Conservation (phyloP, 441 rosid genomes). For the Eutrema salsugineum region DNA sequence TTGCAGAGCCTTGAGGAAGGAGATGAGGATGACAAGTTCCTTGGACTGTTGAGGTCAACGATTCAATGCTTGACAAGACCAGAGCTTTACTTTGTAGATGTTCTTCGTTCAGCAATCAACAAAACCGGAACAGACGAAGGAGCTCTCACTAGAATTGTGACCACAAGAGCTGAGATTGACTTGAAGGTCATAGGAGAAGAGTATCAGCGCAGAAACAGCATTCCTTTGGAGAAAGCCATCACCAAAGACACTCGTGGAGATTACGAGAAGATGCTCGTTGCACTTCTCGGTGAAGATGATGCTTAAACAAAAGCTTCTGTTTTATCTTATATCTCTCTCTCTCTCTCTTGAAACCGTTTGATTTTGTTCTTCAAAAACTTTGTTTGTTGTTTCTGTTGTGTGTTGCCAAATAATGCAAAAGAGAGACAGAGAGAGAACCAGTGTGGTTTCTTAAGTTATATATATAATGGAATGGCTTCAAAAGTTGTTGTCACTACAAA, state of each 20-base stretch:
- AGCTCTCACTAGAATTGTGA: constrained; percentile 69
- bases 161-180: constrained; percentile 90
- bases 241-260: constrained; percentile 74
- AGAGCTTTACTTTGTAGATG: constrained; percentile 68
- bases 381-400: constrained; percentile 9
- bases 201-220: constrained; percentile 66
- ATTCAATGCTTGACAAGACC: constrained; percentile 70
- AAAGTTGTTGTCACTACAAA: neutral
- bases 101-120: constrained; percentile 65
- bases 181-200: constrained; percentile 65
- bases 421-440: constrained; percentile 10
- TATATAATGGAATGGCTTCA: neutral
- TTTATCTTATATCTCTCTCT: neutral
- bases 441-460: constrained; percentile 14
- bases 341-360: constrained; percentile 5
- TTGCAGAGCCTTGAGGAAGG: constrained; percentile 63
- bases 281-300: constrained; percentile 58
- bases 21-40: constrained; percentile 67
- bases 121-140: constrained; percentile 77
- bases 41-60: constrained; percentile 59
- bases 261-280: constrained; percentile 75
- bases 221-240: constrained; percentile 61
- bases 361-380: constrained; percentile 5
- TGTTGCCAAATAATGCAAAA: constrained; percentile 17
- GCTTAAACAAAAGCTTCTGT: constrained; percentile 33